Conservation (phyloP, 192 early-diverging fungal species). For the Podila epigama region DNA sequence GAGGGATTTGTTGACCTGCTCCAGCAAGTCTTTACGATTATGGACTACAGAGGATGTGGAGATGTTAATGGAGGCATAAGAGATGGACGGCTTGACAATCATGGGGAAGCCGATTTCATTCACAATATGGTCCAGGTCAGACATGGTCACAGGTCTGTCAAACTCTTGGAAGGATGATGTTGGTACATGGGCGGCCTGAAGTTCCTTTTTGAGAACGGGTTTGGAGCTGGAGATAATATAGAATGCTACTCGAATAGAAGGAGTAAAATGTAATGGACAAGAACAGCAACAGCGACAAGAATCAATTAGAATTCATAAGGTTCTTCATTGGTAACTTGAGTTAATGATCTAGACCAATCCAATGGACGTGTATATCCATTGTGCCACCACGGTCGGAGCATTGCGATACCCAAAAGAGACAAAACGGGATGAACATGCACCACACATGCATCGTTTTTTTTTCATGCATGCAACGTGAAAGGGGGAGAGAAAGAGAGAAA, state of each 20-base stretch:
- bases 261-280: not conserved
- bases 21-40: conserved; percentile 14
- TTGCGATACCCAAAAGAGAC: no score
- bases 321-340: no score
- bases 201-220: conserved; percentile 19
- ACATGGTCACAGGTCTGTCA: not conserved
- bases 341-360: no score
- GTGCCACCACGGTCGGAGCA: no score
- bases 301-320: not conserved
- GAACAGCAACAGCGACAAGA: not conserved
- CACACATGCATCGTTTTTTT: not conserved
- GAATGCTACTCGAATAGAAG: conserved; percentile 6
- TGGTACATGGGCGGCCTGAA: conserved; percentile 24
- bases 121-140: conserved; percentile 14
- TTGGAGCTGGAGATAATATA: conserved; percentile 32
- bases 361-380: no score
- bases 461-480: not conserved
- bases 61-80: conserved; percentile 55
- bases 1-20: conserved; percentile 41
- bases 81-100: conserved; percentile 58
- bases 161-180: conserved; percentile 38
- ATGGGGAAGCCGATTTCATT: conserved; percentile 46
- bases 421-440: no score
- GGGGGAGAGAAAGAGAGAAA: not conserved
- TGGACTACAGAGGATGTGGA: conserved; percentile 48